A percentile compares a stretch with the other conserved stretches of the same genome.
Conservation (phyloP, 2,329 filamentous ascomycete genomes). For the Cordyceps cateniannulata region DNA sequence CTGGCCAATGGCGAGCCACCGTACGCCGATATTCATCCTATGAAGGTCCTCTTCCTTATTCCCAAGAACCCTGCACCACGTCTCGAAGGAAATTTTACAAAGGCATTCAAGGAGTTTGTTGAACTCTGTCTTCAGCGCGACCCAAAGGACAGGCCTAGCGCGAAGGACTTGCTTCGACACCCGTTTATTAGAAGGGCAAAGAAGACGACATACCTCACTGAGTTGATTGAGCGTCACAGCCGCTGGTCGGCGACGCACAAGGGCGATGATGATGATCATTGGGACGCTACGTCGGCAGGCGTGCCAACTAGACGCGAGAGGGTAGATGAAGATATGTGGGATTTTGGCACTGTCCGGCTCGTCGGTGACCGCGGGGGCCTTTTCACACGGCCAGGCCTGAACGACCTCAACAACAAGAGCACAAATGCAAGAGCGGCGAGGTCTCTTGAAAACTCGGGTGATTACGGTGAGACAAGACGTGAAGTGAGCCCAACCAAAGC, state of each 20-base stretch:
- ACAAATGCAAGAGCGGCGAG: conserved; percentile 65
- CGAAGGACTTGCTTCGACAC: conserved; percentile 80
- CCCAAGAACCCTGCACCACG: conserved; percentile 86
- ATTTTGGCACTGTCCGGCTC: conserved; percentile 91
- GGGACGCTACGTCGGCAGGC: conserved; percentile 50
- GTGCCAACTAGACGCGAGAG: conserved; percentile 47
- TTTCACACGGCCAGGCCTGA: conserved; percentile 49
- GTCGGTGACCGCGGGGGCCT: conserved; percentile 59
- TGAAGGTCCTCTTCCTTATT: conserved; percentile 96
- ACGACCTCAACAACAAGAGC: conserved; percentile 72
- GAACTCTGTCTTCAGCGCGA: conserved; percentile 82
- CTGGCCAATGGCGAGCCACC: conserved; percentile 88
- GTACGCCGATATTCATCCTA: conserved; percentile 93
- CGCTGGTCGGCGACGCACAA: conserved; percentile 81
- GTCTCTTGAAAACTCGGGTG: conserved; percentile 40
- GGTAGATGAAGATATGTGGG: conserved; percentile 84
- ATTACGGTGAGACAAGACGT: conserved; percentile 46
- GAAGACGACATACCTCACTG: conserved; percentile 92
- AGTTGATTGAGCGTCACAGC: conserved; percentile 85
- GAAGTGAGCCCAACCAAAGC: conserved; percentile 47
- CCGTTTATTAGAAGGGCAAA: conserved; percentile 88
- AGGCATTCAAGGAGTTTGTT: conserved; percentile 77
- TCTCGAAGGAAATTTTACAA: conserved; percentile 75
- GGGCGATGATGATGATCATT: conserved; percentile 56
- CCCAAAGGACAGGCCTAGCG: conserved; percentile 79